These are phyloP conservation scores for Paraleonurus japonicus DNA, from an alignment of 257 asterid species.

Conservation along the genomic window DNA sequence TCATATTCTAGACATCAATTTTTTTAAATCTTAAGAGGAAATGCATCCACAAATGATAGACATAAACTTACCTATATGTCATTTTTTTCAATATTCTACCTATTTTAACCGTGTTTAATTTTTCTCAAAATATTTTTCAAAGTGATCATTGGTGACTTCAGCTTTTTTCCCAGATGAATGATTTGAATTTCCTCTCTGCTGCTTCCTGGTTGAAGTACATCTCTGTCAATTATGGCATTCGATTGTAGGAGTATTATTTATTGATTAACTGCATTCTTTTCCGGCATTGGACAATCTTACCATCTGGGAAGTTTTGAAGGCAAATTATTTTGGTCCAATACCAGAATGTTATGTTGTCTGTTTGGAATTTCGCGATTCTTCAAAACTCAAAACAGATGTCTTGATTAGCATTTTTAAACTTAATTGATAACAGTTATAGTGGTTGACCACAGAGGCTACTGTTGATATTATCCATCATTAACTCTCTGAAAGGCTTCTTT, in stretches of 20 bases:
- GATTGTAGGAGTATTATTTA: background rate
- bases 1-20: background rate
- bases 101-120: background rate
- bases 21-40: background rate
- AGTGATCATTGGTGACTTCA: slow-evolving; percentile 2
- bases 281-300: background rate
- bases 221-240: background rate
- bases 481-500: background rate
- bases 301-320: background rate
- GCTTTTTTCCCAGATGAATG: background rate
- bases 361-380: background rate
- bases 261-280: background rate
- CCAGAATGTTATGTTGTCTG: background rate
- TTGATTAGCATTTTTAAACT: background rate
- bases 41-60: background rate
- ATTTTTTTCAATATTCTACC: background rate
- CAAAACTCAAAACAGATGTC: background rate
- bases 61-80: background rate
- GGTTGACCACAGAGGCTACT: background rate
- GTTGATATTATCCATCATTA: background rate
- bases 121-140: background rate
- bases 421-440: background rate
- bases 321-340: background rate
- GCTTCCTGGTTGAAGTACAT: background rate
- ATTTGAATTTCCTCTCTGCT: background rate